phyloP scores from a whole-genome alignment of 805 yeast species.

The Wickerhamomyces silvicola region DNA sequence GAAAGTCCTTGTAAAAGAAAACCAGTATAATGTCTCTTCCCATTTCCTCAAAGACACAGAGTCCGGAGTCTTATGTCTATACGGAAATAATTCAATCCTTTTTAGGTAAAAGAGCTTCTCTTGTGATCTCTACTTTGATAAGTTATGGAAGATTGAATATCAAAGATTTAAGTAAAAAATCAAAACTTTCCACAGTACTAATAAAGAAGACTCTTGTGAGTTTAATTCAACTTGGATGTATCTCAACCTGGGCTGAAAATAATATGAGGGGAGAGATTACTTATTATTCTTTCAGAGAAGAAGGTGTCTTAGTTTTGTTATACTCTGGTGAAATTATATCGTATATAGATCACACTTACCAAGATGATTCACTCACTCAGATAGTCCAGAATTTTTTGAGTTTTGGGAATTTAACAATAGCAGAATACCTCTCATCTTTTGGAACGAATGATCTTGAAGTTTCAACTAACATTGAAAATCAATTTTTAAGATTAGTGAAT shows the following conservation, averaged over 20 bases:
- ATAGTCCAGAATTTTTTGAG: constrained; percentile 65
- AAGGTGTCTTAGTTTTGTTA: constrained; percentile 55
- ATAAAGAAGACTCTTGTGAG: constrained; percentile 68
- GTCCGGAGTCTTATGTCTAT: constrained; percentile 56
- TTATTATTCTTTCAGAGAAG: constrained; percentile 55
- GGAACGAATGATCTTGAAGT: constrained; percentile 23
- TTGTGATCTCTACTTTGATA: constrained; percentile 51
- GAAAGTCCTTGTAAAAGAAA: no score
- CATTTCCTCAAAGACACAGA: constrained; percentile 40
- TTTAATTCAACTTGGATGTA: constrained; percentile 72
- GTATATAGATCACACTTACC: constrained; percentile 38
- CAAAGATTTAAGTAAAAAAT: constrained; percentile 41
- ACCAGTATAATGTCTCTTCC: constrained; percentile 5
- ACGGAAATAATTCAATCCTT: constrained; percentile 45
- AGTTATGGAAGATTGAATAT: constrained; percentile 62
- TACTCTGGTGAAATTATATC: constrained; percentile 74
- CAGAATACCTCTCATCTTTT: constrained; percentile 37
- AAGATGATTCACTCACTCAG: constrained; percentile 41
- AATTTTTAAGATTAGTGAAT: constrained; percentile 39
- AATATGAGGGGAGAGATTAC: constrained; percentile 24
- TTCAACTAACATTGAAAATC: constrained; percentile 25
- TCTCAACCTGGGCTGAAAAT: constrained; percentile 53
- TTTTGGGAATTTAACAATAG: constrained; percentile 57
- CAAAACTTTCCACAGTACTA: constrained; percentile 40
- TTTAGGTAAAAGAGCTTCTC: constrained; percentile 70